Conservation (phyloP, 2,329 filamentous ascomycete species). For the Stachybotrys chartarum region DNA sequence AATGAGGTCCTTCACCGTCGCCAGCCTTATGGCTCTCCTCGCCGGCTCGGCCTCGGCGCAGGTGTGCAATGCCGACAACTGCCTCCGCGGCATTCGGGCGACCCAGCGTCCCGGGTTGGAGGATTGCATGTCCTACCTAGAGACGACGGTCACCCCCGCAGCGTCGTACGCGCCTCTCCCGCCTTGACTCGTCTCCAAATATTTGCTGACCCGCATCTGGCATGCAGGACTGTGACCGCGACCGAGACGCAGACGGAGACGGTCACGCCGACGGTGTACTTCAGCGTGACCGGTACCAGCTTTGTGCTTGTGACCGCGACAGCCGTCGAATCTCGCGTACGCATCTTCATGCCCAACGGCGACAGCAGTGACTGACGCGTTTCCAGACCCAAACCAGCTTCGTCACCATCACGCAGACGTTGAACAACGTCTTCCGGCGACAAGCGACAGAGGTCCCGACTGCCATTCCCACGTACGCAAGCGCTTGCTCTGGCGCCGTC, state of each 20-base stretch:
- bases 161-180: constrained; percentile 3
- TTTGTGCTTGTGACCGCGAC: not conserved
- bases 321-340: not conserved
- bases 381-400: not conserved
- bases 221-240: not conserved
- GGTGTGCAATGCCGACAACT: not conserved
- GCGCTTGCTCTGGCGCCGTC: constrained; percentile 10
- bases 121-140: constrained; percentile 11
- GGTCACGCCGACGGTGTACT: not conserved
- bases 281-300: not conserved
- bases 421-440: constrained; percentile 10
- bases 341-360: not conserved
- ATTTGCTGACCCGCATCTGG: not conserved
- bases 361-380: too few species aligned
- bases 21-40: too few species aligned
- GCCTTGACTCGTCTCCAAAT: not conserved
- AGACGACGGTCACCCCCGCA: constrained; percentile 9
- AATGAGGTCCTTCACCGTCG: too few species aligned
- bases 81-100: not conserved
- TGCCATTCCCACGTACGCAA: constrained; percentile 11
- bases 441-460: not conserved
- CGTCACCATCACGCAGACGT: not conserved
- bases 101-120: not conserved
- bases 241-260: not conserved
- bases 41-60: too few species aligned